Percentiles rank a stretch among this genome's conserved stretches.
These are phyloP conservation scores for Gonapodya prolifera DNA, from an alignment of 192 early-diverging fungal species.

Conservation along the genomic window DNA sequence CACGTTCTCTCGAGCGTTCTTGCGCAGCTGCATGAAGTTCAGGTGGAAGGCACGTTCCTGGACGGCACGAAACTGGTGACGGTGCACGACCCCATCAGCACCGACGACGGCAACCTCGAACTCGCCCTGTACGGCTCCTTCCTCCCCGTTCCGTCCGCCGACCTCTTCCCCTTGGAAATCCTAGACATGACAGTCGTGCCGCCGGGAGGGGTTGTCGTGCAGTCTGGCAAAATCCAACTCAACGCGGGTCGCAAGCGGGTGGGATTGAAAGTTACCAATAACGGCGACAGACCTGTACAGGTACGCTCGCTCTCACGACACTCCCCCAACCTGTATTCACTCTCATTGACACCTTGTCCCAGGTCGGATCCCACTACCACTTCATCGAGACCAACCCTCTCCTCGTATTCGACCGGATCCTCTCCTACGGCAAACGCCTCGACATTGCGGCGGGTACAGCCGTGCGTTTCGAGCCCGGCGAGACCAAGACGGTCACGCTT, in stretches of 20 bases:
- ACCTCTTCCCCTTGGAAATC: constrained; percentile 29
- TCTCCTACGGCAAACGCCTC: constrained; percentile 74
- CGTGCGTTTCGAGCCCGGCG: constrained; percentile 92
- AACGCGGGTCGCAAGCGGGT: constrained; percentile 63
- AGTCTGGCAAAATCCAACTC: constrained; percentile 53
- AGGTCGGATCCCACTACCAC: constrained; percentile 94
- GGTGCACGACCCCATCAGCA: constrained; percentile 80
- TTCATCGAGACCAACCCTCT: constrained; percentile 82
- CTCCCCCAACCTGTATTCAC: background rate
- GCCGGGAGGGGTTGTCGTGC: constrained; percentile 56
- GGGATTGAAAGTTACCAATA: constrained; percentile 70
- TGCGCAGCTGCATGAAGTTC: constrained; percentile 63
- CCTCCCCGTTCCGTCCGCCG: constrained; percentile 56
- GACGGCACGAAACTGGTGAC: constrained; percentile 93
- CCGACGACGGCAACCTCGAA: constrained; percentile 64
- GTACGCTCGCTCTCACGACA: constrained; percentile 19
- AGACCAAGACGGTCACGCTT: constrained; percentile 68
- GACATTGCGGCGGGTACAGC: constrained; percentile 92
- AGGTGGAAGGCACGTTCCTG: constrained; percentile 83
- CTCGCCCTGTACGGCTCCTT: constrained; percentile 83
- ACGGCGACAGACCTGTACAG: constrained; percentile 88
- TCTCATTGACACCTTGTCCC: background rate
- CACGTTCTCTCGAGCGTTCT: constrained; percentile 67
- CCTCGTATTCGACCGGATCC: constrained; percentile 67
- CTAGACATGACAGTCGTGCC: constrained; percentile 19